Conservation (phyloP, 78 protist genomes). For the Trichosphaerium sp. region DNA sequence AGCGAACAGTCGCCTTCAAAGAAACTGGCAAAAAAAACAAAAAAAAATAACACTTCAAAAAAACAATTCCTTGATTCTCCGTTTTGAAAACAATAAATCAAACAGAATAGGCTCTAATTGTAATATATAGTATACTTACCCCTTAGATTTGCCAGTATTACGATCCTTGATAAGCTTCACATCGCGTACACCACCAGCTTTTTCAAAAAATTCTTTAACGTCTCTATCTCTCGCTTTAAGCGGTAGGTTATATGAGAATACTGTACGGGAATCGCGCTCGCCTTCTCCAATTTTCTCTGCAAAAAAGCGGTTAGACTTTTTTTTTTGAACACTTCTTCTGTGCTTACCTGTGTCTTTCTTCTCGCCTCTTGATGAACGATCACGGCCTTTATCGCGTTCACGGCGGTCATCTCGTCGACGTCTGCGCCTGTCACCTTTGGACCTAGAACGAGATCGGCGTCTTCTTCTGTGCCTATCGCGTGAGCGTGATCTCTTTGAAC, state of each 20-base stretch:
- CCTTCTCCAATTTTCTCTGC: conserved; percentile 7
- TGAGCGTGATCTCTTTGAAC: too few relatives aligned
- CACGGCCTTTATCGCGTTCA: neutral
- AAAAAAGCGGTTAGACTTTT: neutral
- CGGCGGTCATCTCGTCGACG: neutral
- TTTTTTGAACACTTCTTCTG: too few relatives aligned
- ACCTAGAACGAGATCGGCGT: too few relatives aligned
- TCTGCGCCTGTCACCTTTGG: conserved; percentile 6
- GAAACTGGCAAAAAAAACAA: neutral
- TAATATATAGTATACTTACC: conserved; percentile 1
- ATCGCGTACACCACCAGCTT: conserved; percentile 20
- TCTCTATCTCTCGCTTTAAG: conserved; percentile 9
- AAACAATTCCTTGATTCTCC: neutral
- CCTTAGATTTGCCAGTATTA: conserved; percentile 28
- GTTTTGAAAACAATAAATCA: too few relatives aligned
- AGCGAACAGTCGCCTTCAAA: too few relatives aligned
- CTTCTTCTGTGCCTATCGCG: too few relatives aligned
- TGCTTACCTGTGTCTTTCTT: conserved; percentile 2
- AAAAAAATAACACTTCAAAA: neutral
- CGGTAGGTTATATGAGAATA: conserved; percentile 30
- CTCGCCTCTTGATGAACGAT: neutral
- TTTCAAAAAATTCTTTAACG: conserved; percentile 17
- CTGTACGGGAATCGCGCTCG: conserved; percentile 36
- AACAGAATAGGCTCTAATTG: neutral
- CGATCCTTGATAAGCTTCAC: conserved; percentile 20